Conservation (phyloP, 2,329 filamentous ascomycete species). For the Macroventuria anomochaeta region DNA sequence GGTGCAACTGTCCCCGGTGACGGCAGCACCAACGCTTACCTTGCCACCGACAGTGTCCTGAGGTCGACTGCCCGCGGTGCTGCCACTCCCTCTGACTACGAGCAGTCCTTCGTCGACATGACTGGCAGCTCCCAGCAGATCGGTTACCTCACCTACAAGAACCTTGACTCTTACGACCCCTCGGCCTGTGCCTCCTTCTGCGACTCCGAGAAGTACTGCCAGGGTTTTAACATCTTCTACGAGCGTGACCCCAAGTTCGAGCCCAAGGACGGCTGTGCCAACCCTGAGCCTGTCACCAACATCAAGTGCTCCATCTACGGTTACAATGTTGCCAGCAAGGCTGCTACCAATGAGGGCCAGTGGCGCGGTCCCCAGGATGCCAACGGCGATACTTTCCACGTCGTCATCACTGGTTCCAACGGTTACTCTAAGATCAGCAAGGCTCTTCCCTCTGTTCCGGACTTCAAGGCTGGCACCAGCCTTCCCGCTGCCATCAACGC, state of each 20-base stretch:
- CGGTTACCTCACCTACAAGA: slow-evolving; percentile 39
- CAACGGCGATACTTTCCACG: slow-evolving; percentile 27
- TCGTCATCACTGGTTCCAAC: slow-evolving; percentile 38
- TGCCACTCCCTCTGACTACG: slow-evolving; percentile 25
- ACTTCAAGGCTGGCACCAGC: slow-evolving; percentile 28
- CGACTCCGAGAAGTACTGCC: slow-evolving; percentile 32
- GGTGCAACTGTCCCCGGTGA: slow-evolving; percentile 20
- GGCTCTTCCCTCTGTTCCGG: slow-evolving; percentile 10
- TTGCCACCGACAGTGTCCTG: slow-evolving; percentile 5
- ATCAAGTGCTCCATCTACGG: slow-evolving; percentile 39
- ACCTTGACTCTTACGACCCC: slow-evolving; percentile 28
- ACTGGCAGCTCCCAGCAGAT: slow-evolving; percentile 30
- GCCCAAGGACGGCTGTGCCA: slow-evolving; percentile 22
- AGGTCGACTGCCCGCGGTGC: slow-evolving; percentile 20
- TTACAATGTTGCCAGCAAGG: slow-evolving; percentile 27
- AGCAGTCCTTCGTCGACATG: slow-evolving; percentile 24
- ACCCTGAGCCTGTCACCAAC: slow-evolving; percentile 33
- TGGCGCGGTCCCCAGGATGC: slow-evolving; percentile 22
- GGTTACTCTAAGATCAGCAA: slow-evolving; percentile 36
- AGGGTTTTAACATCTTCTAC: slow-evolving; percentile 40
- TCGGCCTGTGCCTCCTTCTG: slow-evolving; percentile 29
- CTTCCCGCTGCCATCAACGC: slow-evolving; percentile 38
- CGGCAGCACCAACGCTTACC: slow-evolving; percentile 23
- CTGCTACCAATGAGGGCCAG: slow-evolving; percentile 35
- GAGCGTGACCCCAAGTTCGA: slow-evolving; percentile 35